These are phyloP conservation scores for Globisporangium alternatum DNA, from an alignment of 352 stramenopile genomes.

Conservation along the genomic window DNA sequence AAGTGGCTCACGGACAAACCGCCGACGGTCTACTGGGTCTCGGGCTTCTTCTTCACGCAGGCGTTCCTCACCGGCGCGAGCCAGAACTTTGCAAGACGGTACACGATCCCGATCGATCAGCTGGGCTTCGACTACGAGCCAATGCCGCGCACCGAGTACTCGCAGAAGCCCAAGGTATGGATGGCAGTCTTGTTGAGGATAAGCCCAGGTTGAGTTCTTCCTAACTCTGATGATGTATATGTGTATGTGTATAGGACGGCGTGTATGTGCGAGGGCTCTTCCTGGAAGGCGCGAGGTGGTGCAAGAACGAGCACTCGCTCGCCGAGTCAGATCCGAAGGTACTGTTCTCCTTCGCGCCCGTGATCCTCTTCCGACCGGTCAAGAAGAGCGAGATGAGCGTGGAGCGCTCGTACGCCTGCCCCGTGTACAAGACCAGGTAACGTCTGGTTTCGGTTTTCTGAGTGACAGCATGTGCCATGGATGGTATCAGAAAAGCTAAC, in stretches of 20 bases:
- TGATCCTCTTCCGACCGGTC: slow-evolving; percentile 81
- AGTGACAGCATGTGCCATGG: not conserved
- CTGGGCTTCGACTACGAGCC: slow-evolving; percentile 79
- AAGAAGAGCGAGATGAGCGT: slow-evolving; percentile 79
- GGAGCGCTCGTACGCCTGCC: slow-evolving; percentile 81
- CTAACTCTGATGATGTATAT: not conserved
- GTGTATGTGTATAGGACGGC: slow-evolving; percentile 47
- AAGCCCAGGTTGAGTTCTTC: not conserved
- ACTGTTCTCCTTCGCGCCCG: slow-evolving; percentile 79
- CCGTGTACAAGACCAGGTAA: slow-evolving; percentile 93
- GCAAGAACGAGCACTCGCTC: slow-evolving; percentile 64
- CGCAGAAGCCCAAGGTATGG: slow-evolving; percentile 59
- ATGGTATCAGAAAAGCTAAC: not conserved
- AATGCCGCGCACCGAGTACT: slow-evolving; percentile 76
- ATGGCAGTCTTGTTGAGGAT: not conserved
- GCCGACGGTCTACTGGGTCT: slow-evolving; percentile 92
- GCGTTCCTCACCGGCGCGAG: slow-evolving; percentile 94
- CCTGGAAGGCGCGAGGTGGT: slow-evolving; percentile 88
- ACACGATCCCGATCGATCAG: slow-evolving; percentile 91
- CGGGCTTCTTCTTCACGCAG: slow-evolving; percentile 96
- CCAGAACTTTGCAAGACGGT: slow-evolving; percentile 93
- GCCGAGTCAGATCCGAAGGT: slow-evolving; percentile 87
- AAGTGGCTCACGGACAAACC: slow-evolving; percentile 89
- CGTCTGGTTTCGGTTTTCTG: not conserved
- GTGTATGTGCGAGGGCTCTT: slow-evolving; percentile 89